Percentiles rank a stretch among this genome's conserved stretches.
Conservation (phyloP, 257 asterid genomes). For the Salvia hispanica region DNA sequence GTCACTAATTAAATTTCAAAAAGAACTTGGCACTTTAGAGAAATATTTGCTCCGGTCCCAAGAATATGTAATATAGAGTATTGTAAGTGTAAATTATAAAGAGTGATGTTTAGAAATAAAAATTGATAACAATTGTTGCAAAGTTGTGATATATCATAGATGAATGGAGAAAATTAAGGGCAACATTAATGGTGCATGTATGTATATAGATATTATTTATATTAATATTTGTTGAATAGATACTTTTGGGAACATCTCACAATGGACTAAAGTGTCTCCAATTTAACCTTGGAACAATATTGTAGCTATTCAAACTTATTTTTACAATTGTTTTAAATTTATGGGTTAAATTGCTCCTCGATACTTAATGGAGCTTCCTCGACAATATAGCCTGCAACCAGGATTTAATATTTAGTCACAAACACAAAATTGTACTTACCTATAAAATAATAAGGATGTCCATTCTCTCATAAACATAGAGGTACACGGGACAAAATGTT, state of each 20-base stretch:
- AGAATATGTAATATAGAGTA: too few species aligned
- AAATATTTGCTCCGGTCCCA: too few species aligned
- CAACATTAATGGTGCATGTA: too few species aligned
- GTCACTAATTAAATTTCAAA: too few species aligned
- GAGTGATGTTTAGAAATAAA: too few species aligned
- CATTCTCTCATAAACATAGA: not conserved
- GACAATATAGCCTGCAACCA: conserved; percentile 27
- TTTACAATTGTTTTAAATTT: not conserved
- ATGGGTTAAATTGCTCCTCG: not conserved
- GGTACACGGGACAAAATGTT: not conserved
- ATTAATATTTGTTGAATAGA: not conserved
- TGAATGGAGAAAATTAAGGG: too few species aligned
- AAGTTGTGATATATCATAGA: too few species aligned
- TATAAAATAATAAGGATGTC: too few species aligned
- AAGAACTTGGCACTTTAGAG: too few species aligned
- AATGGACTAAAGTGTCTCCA: not conserved
- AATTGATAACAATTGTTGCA: too few species aligned
- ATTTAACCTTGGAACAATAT: not conserved
- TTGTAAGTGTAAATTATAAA: too few species aligned
- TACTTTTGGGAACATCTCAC: not conserved
- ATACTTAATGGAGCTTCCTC: not conserved
- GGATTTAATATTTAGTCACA: not conserved
- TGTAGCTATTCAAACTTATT: not conserved
- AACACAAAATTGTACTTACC: not conserved
- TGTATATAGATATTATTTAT: not conserved